Evolutionary conservation across 1,284 basidiomycete species (phyloP), one percentile per base, ranked within the genome.

Genomic region (Phylloboletellus chloephorus): DNA sequence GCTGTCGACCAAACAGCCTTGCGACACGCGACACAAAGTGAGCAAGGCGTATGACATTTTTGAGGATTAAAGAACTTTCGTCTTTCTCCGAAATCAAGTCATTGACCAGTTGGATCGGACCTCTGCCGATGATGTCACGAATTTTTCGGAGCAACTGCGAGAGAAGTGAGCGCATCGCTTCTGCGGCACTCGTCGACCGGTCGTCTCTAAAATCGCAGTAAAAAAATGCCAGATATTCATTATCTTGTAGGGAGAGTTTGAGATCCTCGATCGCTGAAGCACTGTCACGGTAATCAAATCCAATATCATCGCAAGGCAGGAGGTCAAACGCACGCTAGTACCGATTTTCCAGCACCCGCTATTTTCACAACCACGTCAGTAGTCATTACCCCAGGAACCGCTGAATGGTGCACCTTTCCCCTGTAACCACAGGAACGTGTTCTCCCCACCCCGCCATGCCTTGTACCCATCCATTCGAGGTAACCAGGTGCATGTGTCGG

Each of bases 171-270:
- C 30, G 5, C 7, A 49, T 31, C 1, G 30, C 22, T 1, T 6
- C 26, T 4, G 33, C 26, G 3, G 47, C 30, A 2, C 8, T 31
- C 7, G 25, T 44, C 4, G 28, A 19, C 3, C 13, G 35, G 11
- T 44, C 29, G 7, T 28, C n/a, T 22, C 21, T n/a, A 17, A 46
- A 46, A 32, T 45, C 43, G 7, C 43, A 46, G 11, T 49, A 49
- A 17, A 48, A 48, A 24, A 37, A 49, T 2, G 25, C 37, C 0
- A 49, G 1, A 16, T 1, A 9, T 31, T 49, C 47, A 1, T 19
- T n/a, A 4, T 28, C 25, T 22, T 28, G 15, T 23, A 20, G 24
- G 3, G 31, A 5, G 7, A 26, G 5, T 13, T 13, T n/a, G 8
- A 39, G 6, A 7, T 16, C 3, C 15, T 24, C 37, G 2, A 39